Evolutionary conservation across 2,329 filamentous ascomycete species (phyloP).

Genomic region (Diaporthe batatas): DNA sequence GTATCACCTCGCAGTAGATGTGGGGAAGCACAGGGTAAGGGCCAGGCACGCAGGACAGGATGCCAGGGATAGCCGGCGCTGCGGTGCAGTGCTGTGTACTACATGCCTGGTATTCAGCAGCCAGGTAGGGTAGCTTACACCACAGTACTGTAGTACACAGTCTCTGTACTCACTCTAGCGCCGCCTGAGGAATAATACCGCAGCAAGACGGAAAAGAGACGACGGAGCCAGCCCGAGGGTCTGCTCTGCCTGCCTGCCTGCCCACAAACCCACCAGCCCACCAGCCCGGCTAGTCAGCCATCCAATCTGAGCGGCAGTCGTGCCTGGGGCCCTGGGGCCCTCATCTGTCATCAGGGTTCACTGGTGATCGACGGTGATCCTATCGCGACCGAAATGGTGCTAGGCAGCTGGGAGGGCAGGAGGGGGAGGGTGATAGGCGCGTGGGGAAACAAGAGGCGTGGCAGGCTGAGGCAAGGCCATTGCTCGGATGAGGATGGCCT

Average conservation of each 20-base stretch:
- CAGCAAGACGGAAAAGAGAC: background rate
- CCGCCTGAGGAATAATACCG: conserved; percentile 14
- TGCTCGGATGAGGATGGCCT: conserved; percentile 19
- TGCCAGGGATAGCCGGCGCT: background rate
- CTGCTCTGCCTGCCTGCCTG: background rate
- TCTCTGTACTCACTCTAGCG: background rate
- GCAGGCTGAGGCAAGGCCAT: conserved; percentile 24
- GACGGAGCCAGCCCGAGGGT: conserved; percentile 22
- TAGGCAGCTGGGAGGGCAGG: background rate
- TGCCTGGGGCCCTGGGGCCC: background rate
- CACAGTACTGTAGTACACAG: too few relatives aligned
- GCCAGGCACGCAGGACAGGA: conserved; percentile 12
- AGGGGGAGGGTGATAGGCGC: conserved; percentile 14
- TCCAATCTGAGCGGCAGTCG: background rate
- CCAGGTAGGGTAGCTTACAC: too few relatives aligned
- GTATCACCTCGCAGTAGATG: conserved; percentile 27
- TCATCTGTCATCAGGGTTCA: conserved; percentile 25
- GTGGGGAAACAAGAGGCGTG: conserved; percentile 30
- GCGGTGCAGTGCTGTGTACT: background rate
- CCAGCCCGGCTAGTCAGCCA: background rate
- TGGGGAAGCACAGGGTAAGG: conserved; percentile 17
- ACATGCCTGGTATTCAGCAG: too few relatives aligned
- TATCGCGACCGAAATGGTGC: background rate
- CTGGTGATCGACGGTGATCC: conserved; percentile 28
- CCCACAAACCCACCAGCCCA: background rate